Percentiles rank a stretch among this genome's conserved stretches.
phyloP scores from a whole-genome alignment of 441 rosid genomes.

The Arabidopsis hybrid region DNA sequence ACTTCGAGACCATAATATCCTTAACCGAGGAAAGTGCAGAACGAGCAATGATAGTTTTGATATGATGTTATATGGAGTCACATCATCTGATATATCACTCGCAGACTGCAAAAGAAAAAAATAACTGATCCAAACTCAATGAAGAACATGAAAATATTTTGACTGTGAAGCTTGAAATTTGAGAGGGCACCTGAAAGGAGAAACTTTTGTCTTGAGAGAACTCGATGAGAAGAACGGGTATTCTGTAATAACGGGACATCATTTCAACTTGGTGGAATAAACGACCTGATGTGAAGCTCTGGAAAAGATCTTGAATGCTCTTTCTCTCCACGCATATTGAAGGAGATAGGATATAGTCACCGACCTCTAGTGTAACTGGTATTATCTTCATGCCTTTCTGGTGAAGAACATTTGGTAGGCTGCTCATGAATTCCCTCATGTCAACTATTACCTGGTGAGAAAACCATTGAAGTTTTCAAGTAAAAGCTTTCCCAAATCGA shows the following conservation, averaged over 20 bases:
- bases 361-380: constrained; percentile 92
- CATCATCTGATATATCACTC: constrained; percentile 94
- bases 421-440: constrained; percentile 99
- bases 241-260: constrained; percentile 88
- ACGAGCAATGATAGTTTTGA: constrained; percentile 91
- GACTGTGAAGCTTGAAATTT: not conserved
- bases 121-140: not conserved
- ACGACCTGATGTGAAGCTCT: constrained; percentile 93
- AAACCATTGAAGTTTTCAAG: not conserved
- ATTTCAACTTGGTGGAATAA: constrained; percentile 93
- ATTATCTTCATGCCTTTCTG: constrained; percentile 91
- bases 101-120: constrained; percentile 69
- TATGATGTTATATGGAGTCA: constrained; percentile 83
- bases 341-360: constrained; percentile 94
- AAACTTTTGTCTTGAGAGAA: constrained; percentile 98
- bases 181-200: constrained; percentile 81
- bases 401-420: constrained; percentile 97
- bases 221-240: constrained; percentile 96
- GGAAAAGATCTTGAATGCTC: constrained; percentile 94
- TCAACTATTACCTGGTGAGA: constrained; percentile 84
- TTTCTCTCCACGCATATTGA: constrained; percentile 90
- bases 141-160: not conserved
- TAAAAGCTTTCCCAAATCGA: not conserved
- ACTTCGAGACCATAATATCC: constrained; percentile 96
- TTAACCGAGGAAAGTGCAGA: constrained; percentile 88